Percentiles rank a stretch among this genome's conserved stretches.
Conservation (phyloP, 176 grass and related monocot genomes). For the Bothriochloa decipiens region DNA sequence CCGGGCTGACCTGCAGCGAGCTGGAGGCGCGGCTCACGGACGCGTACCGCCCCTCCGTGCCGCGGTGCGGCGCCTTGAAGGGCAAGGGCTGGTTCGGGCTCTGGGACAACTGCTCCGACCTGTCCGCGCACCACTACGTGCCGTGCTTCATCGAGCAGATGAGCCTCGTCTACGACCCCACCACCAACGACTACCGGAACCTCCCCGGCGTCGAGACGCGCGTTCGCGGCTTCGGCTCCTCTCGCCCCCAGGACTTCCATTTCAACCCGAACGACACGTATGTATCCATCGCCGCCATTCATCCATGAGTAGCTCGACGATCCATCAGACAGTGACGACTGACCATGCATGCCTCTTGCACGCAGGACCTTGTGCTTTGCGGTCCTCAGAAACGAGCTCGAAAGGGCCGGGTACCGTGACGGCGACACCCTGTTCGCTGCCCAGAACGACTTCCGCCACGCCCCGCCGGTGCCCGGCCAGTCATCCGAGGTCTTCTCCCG, state of each 20-base stretch:
- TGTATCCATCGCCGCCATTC: too few relatives aligned
- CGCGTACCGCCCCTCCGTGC: not conserved
- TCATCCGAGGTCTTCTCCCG: not conserved
- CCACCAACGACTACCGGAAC: not conserved
- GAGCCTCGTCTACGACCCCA: slow-evolving; percentile 22
- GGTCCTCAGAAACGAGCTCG: not conserved
- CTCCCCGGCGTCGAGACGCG: slow-evolving; percentile 21
- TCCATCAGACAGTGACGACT: too few relatives aligned
- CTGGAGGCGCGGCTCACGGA: slow-evolving; percentile 27
- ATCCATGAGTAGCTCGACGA: too few relatives aligned
- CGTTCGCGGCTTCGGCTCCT: not conserved
- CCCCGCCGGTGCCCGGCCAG: not conserved
- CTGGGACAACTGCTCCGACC: not conserved
- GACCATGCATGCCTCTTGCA: too few relatives aligned
- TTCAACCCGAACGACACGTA: not conserved
- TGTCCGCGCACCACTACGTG: not conserved
- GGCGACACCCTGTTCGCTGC: not conserved
- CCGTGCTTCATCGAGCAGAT: slow-evolving; percentile 31
- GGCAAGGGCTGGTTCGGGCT: slow-evolving; percentile 25
- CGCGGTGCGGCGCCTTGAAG: slow-evolving; percentile 20
- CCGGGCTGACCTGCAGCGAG: slow-evolving; percentile 15
- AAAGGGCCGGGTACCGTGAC: not conserved
- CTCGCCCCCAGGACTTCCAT: too few relatives aligned
- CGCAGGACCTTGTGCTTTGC: not conserved
- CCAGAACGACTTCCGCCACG: slow-evolving; percentile 10